These are phyloP conservation scores for Dactylis glomerata DNA, from an alignment of 176 grass and related monocot genomes.

Conservation along the genomic window DNA sequence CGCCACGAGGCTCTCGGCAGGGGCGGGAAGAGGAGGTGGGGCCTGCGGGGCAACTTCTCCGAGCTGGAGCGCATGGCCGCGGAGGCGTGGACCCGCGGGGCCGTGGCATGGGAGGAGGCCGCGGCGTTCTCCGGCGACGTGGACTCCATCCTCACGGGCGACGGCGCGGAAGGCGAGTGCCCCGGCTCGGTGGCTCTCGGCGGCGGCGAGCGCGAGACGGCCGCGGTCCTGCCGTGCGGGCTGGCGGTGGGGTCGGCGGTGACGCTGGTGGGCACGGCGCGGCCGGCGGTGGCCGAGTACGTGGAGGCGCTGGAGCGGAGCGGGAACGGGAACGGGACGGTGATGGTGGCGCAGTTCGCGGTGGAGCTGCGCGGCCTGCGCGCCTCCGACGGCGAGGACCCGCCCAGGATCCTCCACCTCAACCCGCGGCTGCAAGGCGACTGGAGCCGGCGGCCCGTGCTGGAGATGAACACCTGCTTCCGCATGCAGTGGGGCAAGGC, in stretches of 20 bases:
- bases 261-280: conserved; percentile 66
- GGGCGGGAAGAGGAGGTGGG: conserved; percentile 29
- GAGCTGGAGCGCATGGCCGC: conserved; percentile 71
- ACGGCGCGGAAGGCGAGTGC: conserved; percentile 30
- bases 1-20: neutral
- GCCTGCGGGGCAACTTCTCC: conserved; percentile 53
- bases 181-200: conserved; percentile 40
- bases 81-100: conserved; percentile 68
- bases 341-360: conserved; percentile 90
- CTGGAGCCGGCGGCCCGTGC: conserved; percentile 71
- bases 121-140: conserved; percentile 44
- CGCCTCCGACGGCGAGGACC: conserved; percentile 66
- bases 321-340: conserved; percentile 54
- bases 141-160: conserved; percentile 32
- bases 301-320: conserved; percentile 55
- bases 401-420: conserved; percentile 90
- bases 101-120: conserved; percentile 65
- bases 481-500: conserved; percentile 91
- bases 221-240: conserved; percentile 69
- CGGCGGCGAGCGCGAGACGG: neutral
- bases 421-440: conserved; percentile 82
- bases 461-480: conserved; percentile 94
- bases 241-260: conserved; percentile 74
- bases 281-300: conserved; percentile 49
- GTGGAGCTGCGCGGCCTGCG: conserved; percentile 74